phyloP scores from a whole-genome alignment of 1,139 yeast genomes.

The Taphrina populina region DNA sequence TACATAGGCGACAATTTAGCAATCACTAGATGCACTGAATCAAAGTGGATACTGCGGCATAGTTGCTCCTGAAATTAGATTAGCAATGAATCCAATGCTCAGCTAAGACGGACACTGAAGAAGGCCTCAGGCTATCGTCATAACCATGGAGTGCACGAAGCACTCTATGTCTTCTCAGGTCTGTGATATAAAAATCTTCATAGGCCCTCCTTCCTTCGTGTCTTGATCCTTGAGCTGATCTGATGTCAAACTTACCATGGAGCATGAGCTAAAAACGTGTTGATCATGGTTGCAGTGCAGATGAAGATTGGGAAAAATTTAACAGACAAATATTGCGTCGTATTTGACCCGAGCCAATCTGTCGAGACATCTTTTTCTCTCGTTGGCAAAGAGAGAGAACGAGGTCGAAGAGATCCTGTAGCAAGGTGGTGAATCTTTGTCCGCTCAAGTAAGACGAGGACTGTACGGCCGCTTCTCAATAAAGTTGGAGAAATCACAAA shows the following conservation, averaged over 20 bases:
- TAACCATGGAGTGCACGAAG: constrained; percentile 21
- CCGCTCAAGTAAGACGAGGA: constrained; percentile 1
- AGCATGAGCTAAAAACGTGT: too few species aligned
- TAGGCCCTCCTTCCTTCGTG: background rate
- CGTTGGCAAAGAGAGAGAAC: too few species aligned
- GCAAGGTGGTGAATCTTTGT: background rate
- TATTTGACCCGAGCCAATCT: too few species aligned
- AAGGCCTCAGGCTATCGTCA: constrained; percentile 32
- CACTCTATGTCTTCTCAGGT: constrained; percentile 31
- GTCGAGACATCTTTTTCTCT: too few species aligned
- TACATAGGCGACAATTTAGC: too few species aligned
- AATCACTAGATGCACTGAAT: too few species aligned
- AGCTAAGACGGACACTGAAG: background rate
- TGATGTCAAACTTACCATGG: background rate
- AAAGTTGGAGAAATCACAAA: background rate
- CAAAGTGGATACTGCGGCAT: too few species aligned
- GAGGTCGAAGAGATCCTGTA: background rate
- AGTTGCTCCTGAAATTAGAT: too few species aligned
- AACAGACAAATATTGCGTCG: too few species aligned
- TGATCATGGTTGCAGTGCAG: too few species aligned
- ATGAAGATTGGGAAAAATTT: too few species aligned
- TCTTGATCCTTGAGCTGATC: background rate
- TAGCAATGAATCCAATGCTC: too few species aligned
- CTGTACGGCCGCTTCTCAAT: background rate
- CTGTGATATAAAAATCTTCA: constrained; percentile 33